Evolutionary conservation across 306 rosid genomes (phyloP), one percentile per base, ranked within the genome.

Genomic region (Prunus dulcis): DNA sequence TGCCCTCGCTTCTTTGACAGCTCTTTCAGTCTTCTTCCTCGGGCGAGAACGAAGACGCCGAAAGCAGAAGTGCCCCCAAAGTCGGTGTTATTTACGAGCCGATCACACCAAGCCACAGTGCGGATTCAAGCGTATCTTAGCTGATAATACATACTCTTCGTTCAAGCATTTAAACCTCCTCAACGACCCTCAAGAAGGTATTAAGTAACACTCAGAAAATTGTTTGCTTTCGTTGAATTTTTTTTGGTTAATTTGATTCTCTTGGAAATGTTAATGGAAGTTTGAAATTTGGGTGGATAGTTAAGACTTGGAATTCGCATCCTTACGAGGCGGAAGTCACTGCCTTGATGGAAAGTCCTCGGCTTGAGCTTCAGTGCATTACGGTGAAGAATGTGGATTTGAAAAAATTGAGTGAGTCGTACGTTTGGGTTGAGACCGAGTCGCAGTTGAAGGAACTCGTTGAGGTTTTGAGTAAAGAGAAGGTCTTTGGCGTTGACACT

Each of bases 391-490:
- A 53, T 9, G 22, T 46, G 43, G 83, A 84, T 76, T 62, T 86
- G 81, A 74, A 77, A 56, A 11, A 20, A 64, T 82, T 85, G 91
- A 88, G 79, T 3, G 91, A 86, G 41, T 34, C 81, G 2, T 86
- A 82, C 80, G 74, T 84, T 53, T 93, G 98, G 98, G 88, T 91
- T n/a, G 84, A 91, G 79, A 88, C 86, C 3, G 91, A 83, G 86
- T 69, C 76, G 76, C 85, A 86, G 69, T 78, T 93, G 67, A 78
- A 75, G 82, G 87, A 89, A 65, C 86, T 93, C 25, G 91, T 74
- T 49, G 73, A 78, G 81, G 84, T 76, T 7, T 82, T 93, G 84
- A 82, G 82, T 67, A 82, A 81, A 64, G 89, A 88, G 84, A 86
- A 47, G 67, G 81, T 79, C 28, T 86, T 93, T 78, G 89, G 86